Percentiles rank a stretch among this genome's conserved stretches.
Evolutionary conservation across 805 yeast genomes (phyloP).

Genomic region (Saccharomycopsis sp.): DNA sequence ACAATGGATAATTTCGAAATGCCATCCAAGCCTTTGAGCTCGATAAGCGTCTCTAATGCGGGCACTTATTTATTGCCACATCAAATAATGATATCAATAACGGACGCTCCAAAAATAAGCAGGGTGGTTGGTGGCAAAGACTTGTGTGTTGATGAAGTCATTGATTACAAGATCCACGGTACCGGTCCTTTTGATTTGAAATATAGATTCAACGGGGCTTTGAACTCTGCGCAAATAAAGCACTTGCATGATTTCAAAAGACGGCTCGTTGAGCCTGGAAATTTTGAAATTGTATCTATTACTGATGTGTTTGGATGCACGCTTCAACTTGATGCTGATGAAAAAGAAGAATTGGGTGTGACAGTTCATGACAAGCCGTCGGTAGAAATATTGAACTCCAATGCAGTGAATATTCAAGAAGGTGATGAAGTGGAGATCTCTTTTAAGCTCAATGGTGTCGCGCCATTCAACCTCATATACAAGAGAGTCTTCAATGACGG

Average conservation of each 20-base stretch:
- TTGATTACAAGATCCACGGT: constrained; percentile 69
- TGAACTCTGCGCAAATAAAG: constrained; percentile 45
- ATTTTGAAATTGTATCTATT: constrained; percentile 52
- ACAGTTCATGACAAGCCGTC: constrained; percentile 56
- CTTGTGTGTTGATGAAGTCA: constrained; percentile 89
- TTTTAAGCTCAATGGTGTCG: constrained; percentile 66
- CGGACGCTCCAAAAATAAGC: constrained; percentile 67
- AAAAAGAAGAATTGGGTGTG: constrained; percentile 28
- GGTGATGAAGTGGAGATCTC: constrained; percentile 89
- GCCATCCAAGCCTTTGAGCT: constrained; percentile 22
- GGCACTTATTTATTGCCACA: constrained; percentile 23
- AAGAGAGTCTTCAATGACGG: constrained; percentile 15
- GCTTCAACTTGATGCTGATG: constrained; percentile 22
- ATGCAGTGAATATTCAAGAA: constrained; percentile 78
- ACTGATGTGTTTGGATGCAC: constrained; percentile 48
- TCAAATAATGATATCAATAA: constrained; percentile 47
- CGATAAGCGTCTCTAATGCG: constrained; percentile 12
- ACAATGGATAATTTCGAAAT: constrained; percentile 34
- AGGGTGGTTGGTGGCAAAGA: constrained; percentile 35
- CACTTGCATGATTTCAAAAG: constrained; percentile 44
- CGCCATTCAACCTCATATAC: constrained; percentile 81
- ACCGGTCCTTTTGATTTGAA: constrained; percentile 68
- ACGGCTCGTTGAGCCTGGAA: constrained; percentile 79
- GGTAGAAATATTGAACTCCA: constrained; percentile 62
- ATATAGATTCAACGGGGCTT: constrained; percentile 61